These are phyloP conservation scores for Kluyveromyces aestuarii DNA, from an alignment of 805 yeast species.

Conservation along the genomic window DNA sequence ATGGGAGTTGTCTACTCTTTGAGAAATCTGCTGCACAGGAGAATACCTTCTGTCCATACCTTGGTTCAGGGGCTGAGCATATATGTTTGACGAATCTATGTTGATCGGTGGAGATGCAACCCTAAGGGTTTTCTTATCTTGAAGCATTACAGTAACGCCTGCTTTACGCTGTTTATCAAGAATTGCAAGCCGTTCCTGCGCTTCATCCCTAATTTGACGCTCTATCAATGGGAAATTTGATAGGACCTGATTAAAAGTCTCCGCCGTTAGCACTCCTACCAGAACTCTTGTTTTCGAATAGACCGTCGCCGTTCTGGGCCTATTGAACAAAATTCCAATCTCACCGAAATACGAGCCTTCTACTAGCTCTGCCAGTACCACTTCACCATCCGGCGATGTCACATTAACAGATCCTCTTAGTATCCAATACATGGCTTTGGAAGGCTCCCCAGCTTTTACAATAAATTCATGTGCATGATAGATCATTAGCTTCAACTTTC, in stretches of 20 bases:
- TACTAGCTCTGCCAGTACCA: slow-evolving; percentile 58
- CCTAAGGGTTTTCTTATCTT: not conserved
- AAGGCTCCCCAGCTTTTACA: slow-evolving; percentile 62
- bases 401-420: slow-evolving; percentile 69
- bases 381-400: slow-evolving; percentile 69
- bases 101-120: not conserved
- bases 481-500: slow-evolving; percentile 48
- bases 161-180: slow-evolving; percentile 50
- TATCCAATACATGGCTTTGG: slow-evolving; percentile 74
- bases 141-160: slow-evolving; percentile 26
- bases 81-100: no score
- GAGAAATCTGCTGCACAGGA: no score
- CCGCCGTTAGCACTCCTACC: slow-evolving; percentile 59
- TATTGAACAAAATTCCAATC: slow-evolving; percentile 63
- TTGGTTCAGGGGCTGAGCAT: no score
- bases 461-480: slow-evolving; percentile 62
- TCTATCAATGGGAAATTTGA: slow-evolving; percentile 58
- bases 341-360: slow-evolving; percentile 73
- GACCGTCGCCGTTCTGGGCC: slow-evolving; percentile 75
- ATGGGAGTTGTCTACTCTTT: not conserved
- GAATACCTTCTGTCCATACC: no score
- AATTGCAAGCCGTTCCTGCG: slow-evolving; percentile 67
- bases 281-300: slow-evolving; percentile 59
- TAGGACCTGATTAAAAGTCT: slow-evolving; percentile 48
- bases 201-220: slow-evolving; percentile 64